phyloP scores from a whole-genome alignment of 768 basidiomycete species.

The Suillus spraguei region DNA sequence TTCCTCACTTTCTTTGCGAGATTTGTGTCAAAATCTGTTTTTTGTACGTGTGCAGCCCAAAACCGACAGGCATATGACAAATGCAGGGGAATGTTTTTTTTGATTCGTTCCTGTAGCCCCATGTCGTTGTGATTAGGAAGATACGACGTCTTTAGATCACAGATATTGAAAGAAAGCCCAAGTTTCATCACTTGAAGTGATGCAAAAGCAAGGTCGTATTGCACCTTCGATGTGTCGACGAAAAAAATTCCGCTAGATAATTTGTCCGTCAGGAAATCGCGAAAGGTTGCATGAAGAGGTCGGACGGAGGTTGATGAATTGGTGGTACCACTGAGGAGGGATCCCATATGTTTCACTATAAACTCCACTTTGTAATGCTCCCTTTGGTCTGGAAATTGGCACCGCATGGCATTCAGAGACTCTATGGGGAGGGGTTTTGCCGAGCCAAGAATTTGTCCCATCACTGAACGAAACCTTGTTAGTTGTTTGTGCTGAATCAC shows the following conservation, averaged over 20 bases:
- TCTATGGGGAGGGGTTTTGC: conserved; percentile 11
- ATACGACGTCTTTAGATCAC: conserved; percentile 33
- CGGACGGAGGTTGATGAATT: conserved; percentile 13
- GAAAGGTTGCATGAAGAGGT: conserved; percentile 30
- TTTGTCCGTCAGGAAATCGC: conserved; percentile 26
- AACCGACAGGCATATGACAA: conserved; percentile 17
- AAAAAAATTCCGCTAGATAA: conserved; percentile 17
- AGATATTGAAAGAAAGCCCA: conserved; percentile 39
- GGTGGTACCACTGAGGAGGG: conserved; percentile 15
- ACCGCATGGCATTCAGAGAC: conserved; percentile 8
- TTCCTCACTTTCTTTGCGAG: background rate
- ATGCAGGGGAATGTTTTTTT: conserved; percentile 5
- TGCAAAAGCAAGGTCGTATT: conserved; percentile 22
- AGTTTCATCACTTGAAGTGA: conserved; percentile 32
- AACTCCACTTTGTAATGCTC: conserved; percentile 9
- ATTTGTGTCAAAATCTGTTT: background rate
- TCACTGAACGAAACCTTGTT: conserved; percentile 7
- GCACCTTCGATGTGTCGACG: conserved; percentile 15
- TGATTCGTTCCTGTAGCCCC: background rate
- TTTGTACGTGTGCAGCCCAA: conserved; percentile 15
- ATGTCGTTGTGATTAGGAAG: conserved; percentile 28
- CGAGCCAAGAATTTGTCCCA: background rate
- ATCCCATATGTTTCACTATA: conserved; percentile 11
- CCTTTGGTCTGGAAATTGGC: background rate
- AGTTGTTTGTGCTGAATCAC: background rate